phyloP scores from a whole-genome alignment of 2,329 filamentous ascomycete genomes.

The Penicillium psychrosexuale region DNA sequence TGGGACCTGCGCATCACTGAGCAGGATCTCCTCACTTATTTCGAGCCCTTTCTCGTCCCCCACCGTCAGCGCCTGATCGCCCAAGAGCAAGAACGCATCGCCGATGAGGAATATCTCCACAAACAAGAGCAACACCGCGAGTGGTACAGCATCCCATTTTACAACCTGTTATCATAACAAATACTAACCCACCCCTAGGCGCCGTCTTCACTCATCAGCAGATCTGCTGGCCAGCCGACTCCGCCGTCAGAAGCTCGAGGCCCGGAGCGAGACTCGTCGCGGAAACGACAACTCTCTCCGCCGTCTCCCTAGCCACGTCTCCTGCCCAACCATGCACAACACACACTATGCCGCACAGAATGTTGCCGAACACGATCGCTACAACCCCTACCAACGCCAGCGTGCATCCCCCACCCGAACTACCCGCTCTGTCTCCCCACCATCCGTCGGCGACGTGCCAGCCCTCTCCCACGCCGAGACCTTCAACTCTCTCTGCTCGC shows the following conservation, averaged over 20 bases:
- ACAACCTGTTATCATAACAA: neutral
- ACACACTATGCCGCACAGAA: constrained; percentile 31
- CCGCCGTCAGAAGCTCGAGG: constrained; percentile 37
- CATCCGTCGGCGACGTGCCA: constrained; percentile 45
- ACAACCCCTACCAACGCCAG: constrained; percentile 38
- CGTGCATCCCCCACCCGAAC: constrained; percentile 36
- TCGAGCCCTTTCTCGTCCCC: constrained; percentile 84
- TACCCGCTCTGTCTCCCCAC: constrained; percentile 42
- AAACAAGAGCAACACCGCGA: constrained; percentile 33
- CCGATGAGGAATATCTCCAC: constrained; percentile 37
- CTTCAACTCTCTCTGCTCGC: constrained; percentile 41
- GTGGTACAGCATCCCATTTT: constrained; percentile 24
- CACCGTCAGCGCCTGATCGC: constrained; percentile 62
- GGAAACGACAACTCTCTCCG: constrained; percentile 22
- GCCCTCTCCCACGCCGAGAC: constrained; percentile 42
- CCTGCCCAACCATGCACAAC: constrained; percentile 31
- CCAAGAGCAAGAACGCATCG: constrained; percentile 51
- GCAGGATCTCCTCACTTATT: constrained; percentile 79
- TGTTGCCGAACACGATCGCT: constrained; percentile 33
- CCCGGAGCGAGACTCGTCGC: constrained; percentile 27
- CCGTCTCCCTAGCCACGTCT: constrained; percentile 29
- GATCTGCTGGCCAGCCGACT: constrained; percentile 37
- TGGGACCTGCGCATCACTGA: constrained; percentile 88
- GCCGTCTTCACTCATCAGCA: constrained; percentile 35
- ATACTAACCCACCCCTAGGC: constrained; percentile 16